A percentile compares a stretch with the other conserved stretches of the same genome.
These are phyloP conservation scores for Dichotomopilus funicola DNA, from an alignment of 2,329 filamentous ascomycete genomes.

Conservation along the genomic window DNA sequence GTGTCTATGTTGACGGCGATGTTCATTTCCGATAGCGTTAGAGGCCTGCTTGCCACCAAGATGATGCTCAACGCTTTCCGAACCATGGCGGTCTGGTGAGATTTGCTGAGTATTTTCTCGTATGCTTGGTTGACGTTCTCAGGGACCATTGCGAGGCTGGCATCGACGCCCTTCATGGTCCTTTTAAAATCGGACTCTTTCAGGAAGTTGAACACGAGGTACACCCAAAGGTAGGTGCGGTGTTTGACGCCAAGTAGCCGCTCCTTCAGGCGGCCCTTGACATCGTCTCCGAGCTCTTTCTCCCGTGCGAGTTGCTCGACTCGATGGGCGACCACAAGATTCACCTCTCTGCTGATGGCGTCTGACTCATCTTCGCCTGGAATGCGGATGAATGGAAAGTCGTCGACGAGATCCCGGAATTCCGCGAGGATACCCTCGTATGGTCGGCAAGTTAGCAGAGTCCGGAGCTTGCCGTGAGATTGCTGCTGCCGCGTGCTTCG, in stretches of 20 bases:
- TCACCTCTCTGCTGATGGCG: conserved; percentile 31
- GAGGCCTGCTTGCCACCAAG: conserved; percentile 13
- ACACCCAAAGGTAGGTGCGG: conserved; percentile 34
- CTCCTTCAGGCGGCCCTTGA: conserved; percentile 11
- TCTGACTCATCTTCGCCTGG: conserved; percentile 33
- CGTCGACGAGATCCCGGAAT: conserved; percentile 6
- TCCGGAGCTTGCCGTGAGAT: neutral
- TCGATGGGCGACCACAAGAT: conserved; percentile 28
- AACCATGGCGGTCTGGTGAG: neutral
- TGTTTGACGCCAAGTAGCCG: conserved; percentile 21
- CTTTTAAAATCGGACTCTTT: conserved; percentile 5
- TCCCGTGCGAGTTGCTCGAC: conserved; percentile 20
- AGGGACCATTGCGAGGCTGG: conserved; percentile 20
- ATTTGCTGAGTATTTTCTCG: conserved; percentile 25
- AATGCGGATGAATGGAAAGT: conserved; percentile 29
- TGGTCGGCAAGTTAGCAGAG: neutral
- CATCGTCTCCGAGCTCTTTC: neutral
- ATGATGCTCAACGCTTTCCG: conserved; percentile 13
- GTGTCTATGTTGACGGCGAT: conserved; percentile 9
- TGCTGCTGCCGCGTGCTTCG: neutral
- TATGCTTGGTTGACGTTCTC: conserved; percentile 28
- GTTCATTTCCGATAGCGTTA: conserved; percentile 18
- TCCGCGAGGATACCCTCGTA: neutral
- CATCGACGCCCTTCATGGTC: neutral
- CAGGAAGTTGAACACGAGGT: conserved; percentile 32